phyloP scores from a whole-genome alignment of 2,329 filamentous ascomycete genomes.

The Camillea tinctor region DNA sequence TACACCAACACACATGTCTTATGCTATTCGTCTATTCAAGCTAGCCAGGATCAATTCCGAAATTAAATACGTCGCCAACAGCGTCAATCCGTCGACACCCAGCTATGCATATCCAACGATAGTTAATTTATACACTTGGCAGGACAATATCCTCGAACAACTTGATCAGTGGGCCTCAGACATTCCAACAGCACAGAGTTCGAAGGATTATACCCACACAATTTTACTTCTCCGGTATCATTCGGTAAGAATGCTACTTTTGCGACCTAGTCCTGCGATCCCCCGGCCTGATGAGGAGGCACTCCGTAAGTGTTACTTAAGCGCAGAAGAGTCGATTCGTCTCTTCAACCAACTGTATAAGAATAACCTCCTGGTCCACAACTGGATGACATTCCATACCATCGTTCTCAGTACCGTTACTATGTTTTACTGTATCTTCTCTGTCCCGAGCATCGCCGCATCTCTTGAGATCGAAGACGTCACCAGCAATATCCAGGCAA shows the following conservation, averaged over 20 bases:
- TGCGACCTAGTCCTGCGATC: slow-evolving; percentile 52
- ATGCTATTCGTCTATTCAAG: slow-evolving; percentile 48
- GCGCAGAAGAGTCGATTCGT: slow-evolving; percentile 40
- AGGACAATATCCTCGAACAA: slow-evolving; percentile 39
- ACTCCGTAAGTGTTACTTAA: slow-evolving; percentile 42
- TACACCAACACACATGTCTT: slow-evolving; percentile 33
- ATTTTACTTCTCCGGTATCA: slow-evolving; percentile 48
- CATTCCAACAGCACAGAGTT: slow-evolving; percentile 21
- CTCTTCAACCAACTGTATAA: slow-evolving; percentile 43
- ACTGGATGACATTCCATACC: slow-evolving; percentile 47
- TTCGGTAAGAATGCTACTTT: slow-evolving; percentile 46
- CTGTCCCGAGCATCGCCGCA: slow-evolving; percentile 40
- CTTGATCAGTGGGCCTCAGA: slow-evolving; percentile 27
- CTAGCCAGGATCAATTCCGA: slow-evolving; percentile 51
- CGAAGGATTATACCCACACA: slow-evolving; percentile 23
- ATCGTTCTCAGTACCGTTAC: slow-evolving; percentile 48
- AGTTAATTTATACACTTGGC: slow-evolving; percentile 46
- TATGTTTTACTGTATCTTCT: slow-evolving; percentile 50
- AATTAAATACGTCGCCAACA: slow-evolving; percentile 57
- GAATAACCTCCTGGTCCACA: slow-evolving; percentile 44
- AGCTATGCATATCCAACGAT: slow-evolving; percentile 42
- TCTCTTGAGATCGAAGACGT: slow-evolving; percentile 39
- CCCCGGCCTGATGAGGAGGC: slow-evolving; percentile 43
- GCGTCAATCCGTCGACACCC: slow-evolving; percentile 46
- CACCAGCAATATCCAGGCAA: slow-evolving; percentile 40